These are phyloP conservation scores for Phytophthora tentaculata DNA, from an alignment of 352 stramenopile species.

Conservation along the genomic window DNA sequence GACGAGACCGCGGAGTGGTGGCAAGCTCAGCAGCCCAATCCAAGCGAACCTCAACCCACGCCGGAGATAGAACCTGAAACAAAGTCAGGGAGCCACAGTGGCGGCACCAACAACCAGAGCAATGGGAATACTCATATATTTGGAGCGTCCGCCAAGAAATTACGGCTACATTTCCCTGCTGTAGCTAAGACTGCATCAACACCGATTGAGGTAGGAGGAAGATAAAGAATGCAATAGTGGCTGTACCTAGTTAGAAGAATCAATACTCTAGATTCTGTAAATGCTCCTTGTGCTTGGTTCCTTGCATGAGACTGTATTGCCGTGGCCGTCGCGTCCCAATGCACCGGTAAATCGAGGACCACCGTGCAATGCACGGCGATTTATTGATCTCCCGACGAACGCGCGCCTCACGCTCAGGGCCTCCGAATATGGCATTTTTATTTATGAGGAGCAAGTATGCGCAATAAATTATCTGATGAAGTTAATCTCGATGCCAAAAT, in stretches of 20 bases:
- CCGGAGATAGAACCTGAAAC: constrained; percentile 33
- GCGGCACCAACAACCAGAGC: neutral
- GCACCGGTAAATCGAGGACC: too few relatives aligned
- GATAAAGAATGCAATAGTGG: neutral
- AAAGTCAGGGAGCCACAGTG: neutral
- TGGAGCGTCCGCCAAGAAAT: neutral
- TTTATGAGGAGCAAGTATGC: too few relatives aligned
- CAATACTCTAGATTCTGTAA: constrained; percentile 7
- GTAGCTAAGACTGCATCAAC: neutral
- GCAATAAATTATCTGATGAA: too few relatives aligned
- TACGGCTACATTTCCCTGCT: neutral
- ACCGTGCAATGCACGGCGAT: too few relatives aligned
- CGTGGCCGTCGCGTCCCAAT: too few relatives aligned
- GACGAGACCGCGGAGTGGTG: constrained; percentile 66
- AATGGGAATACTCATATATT: neutral
- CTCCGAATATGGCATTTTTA: too few relatives aligned
- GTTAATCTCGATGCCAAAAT: too few relatives aligned
- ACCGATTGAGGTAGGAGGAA: constrained; percentile 16
- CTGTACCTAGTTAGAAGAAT: too few relatives aligned
- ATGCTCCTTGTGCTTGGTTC: neutral
- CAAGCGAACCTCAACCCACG: constrained; percentile 4
- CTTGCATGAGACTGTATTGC: too few relatives aligned
- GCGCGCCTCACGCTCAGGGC: too few relatives aligned
- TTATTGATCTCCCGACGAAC: too few relatives aligned
- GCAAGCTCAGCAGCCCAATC: constrained; percentile 30